A percentile compares a stretch with the other conserved stretches of the same genome.
These are phyloP conservation scores for Monosporascus ibericus DNA, from an alignment of 2,329 filamentous ascomycete genomes.

Conservation along the genomic window DNA sequence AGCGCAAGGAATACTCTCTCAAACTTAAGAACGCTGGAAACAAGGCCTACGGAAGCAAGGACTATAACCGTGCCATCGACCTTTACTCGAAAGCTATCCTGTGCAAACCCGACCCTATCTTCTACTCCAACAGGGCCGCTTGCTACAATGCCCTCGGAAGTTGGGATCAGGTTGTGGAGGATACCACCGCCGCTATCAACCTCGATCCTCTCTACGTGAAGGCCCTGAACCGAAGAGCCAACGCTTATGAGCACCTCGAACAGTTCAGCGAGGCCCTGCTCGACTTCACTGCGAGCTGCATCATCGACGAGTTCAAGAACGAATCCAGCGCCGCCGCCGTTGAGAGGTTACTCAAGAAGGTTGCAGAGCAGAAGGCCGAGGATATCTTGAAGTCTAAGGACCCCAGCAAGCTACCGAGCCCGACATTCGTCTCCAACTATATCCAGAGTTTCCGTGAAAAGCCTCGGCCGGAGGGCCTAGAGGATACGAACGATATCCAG, in stretches of 20 bases:
- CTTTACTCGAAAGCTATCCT: conserved; percentile 94
- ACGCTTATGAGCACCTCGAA: conserved; percentile 90
- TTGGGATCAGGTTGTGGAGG: conserved; percentile 95
- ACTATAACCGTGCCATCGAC: conserved; percentile 88
- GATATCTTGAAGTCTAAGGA: conserved; percentile 79
- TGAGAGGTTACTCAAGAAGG: conserved; percentile 91
- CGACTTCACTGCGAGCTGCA: conserved; percentile 97
- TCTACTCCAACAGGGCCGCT: conserved; percentile 96
- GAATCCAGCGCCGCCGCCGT: conserved; percentile 83
- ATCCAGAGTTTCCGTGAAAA: conserved; percentile 93
- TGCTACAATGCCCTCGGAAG: conserved; percentile 91
- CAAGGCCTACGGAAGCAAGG: conserved; percentile 90
- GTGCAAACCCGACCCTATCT: conserved; percentile 95
- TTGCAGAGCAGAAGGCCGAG: conserved; percentile 90
- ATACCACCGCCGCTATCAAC: conserved; percentile 89
- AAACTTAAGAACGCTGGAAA: conserved; percentile 95
- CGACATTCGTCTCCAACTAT: conserved; percentile 97
- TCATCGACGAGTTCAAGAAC: conserved; percentile 96
- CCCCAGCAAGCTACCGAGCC: conserved; percentile 80
- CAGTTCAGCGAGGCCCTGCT: conserved; percentile 91
- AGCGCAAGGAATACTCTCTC: conserved; percentile 79
- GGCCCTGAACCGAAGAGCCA: conserved; percentile 91
- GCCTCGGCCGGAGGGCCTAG: conserved; percentile 72
- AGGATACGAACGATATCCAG: conserved; percentile 70
- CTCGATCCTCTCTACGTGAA: conserved; percentile 97